phyloP scores from a whole-genome alignment of 2,329 filamentous ascomycete genomes.

The Myotisia sp. region DNA sequence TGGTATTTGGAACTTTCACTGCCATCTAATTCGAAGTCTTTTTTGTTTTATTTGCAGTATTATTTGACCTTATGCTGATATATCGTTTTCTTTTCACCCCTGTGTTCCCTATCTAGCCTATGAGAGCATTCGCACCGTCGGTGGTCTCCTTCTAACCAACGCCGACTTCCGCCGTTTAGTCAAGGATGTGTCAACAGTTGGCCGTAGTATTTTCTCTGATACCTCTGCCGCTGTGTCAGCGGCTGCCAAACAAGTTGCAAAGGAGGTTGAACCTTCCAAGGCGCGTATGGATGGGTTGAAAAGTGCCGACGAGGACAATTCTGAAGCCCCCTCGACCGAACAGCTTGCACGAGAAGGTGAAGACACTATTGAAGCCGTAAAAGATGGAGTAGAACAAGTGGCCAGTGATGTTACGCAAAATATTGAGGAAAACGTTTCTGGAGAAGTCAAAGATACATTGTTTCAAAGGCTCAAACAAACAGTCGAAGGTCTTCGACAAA shows the following conservation, averaged over 20 bases:
- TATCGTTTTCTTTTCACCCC: too few species aligned
- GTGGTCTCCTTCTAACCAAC: constrained; percentile 74
- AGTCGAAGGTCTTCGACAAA: constrained; percentile 57
- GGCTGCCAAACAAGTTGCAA: constrained; percentile 58
- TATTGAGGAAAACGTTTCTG: constrained; percentile 56
- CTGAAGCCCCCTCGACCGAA: constrained; percentile 41
- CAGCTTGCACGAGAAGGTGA: constrained; percentile 47
- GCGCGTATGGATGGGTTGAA: constrained; percentile 43
- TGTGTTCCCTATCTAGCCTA: constrained; percentile 44
- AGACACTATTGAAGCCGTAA: constrained; percentile 35
- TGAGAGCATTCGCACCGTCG: constrained; percentile 67
- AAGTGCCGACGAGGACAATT: constrained; percentile 33
- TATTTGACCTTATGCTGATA: too few species aligned
- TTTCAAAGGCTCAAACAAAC: constrained; percentile 62
- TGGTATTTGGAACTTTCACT: constrained; percentile 32
- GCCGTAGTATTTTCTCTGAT: constrained; percentile 72
- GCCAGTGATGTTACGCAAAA: constrained; percentile 51
- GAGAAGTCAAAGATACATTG: constrained; percentile 59
- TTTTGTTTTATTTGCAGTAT: too few species aligned
- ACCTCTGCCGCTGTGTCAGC: constrained; percentile 66
- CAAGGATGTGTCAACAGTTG: constrained; percentile 62
- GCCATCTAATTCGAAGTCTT: too few species aligned
- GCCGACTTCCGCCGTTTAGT: constrained; percentile 79
- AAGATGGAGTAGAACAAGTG: constrained; percentile 26
- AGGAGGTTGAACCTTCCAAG: constrained; percentile 55